These are phyloP conservation scores for Nothophytophthora sp. DNA, from an alignment of 352 stramenopile species.

Conservation along the genomic window DNA sequence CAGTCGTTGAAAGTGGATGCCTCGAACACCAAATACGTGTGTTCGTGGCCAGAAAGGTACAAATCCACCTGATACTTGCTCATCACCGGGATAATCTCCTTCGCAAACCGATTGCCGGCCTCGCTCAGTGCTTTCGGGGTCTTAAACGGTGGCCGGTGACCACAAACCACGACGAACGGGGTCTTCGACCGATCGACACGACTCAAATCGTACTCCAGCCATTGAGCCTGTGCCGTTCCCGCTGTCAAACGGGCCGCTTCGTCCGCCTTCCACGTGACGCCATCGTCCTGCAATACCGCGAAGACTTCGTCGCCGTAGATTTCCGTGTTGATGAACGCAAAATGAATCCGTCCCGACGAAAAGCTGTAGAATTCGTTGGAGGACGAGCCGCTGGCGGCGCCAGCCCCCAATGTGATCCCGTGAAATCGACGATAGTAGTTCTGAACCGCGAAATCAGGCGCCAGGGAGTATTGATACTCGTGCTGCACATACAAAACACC, in stretches of 20 bases:
- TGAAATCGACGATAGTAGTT: conserved; percentile 77
- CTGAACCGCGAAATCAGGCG: conserved; percentile 55
- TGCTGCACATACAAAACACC: conserved; percentile 38
- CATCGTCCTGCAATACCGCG: conserved; percentile 40
- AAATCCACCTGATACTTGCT: conserved; percentile 76
- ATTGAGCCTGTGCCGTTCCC: conserved; percentile 41
- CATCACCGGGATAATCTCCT: conserved; percentile 71
- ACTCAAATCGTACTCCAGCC: conserved; percentile 76
- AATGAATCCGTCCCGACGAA: conserved; percentile 60
- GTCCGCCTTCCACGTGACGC: conserved; percentile 48
- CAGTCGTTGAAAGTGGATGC: conserved; percentile 48
- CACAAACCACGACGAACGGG: conserved; percentile 74
- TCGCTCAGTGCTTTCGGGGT: conserved; percentile 42
- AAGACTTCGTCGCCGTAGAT: conserved; percentile 74
- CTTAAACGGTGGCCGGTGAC: conserved; percentile 74
- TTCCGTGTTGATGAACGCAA: conserved; percentile 81
- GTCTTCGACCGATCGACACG: conserved; percentile 57
- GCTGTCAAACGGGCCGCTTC: conserved; percentile 35
- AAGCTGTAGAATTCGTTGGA: conserved; percentile 85
- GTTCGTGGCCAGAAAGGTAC: conserved; percentile 69
- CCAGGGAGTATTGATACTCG: conserved; percentile 63
- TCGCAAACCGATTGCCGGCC: conserved; percentile 53
- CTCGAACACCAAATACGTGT: conserved; percentile 74
- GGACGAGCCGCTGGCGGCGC: conserved; percentile 51
- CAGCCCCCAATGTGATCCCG: conserved; percentile 50